These are phyloP conservation scores for Kappamyces sp. DNA, from an alignment of 192 early-diverging fungal species.

Conservation along the genomic window DNA sequence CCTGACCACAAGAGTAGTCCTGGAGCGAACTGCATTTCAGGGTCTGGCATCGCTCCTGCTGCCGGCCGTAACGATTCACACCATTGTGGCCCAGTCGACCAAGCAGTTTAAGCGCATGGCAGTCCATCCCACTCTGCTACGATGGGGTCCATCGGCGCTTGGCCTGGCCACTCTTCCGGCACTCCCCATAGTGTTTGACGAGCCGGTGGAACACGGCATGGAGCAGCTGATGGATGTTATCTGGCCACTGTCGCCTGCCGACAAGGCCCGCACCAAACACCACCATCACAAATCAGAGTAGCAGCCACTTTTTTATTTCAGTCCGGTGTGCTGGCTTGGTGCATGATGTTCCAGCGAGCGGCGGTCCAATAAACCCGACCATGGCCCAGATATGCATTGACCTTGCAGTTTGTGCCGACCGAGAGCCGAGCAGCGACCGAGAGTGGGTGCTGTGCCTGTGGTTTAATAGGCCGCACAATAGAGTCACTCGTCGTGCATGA, in stretches of 20 bases:
- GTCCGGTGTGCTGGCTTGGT: too few species aligned
- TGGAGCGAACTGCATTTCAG: conserved; percentile 60
- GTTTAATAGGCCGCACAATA: too few species aligned
- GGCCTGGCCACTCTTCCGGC: conserved; percentile 58
- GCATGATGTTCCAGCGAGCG: too few species aligned
- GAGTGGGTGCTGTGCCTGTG: too few species aligned
- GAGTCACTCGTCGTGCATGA: too few species aligned
- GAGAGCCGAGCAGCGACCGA: too few species aligned
- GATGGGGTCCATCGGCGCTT: conserved; percentile 54
- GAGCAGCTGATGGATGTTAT: conserved; percentile 51
- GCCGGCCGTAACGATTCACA: conserved; percentile 61
- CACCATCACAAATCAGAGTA: conserved; percentile 12
- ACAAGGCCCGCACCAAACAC: conserved; percentile 8
- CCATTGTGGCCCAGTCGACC: conserved; percentile 46
- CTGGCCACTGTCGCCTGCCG: conserved; percentile 22
- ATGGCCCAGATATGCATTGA: too few species aligned
- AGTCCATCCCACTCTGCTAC: conserved; percentile 22
- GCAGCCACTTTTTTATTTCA: too few species aligned
- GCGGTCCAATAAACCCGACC: too few species aligned
- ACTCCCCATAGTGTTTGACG: conserved; percentile 59
- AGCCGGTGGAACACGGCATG: conserved; percentile 53
- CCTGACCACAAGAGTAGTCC: conserved; percentile 38
- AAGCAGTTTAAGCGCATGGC: conserved; percentile 22
- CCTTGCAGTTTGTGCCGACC: too few species aligned
- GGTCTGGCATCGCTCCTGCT: conserved; percentile 51